phyloP scores from a whole-genome alignment of 805 yeast species.

The Martiniozyma abietophila region DNA sequence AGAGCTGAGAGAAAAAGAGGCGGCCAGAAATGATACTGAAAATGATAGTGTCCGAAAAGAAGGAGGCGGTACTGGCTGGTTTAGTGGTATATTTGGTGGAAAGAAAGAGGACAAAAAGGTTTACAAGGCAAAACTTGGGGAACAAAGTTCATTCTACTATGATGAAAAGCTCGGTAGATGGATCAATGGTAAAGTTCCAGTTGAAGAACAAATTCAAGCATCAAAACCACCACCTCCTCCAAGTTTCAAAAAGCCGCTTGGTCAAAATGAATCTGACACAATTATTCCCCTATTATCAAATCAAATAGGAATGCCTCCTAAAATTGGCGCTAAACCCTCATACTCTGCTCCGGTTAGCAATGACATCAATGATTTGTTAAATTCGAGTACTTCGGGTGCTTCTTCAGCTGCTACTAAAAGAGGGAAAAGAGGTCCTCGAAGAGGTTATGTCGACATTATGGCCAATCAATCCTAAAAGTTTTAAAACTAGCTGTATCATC shows the following conservation, averaged over 20 bases:
- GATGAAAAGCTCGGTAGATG: conserved; percentile 82
- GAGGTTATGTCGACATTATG: conserved; percentile 62
- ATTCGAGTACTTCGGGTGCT: conserved; percentile 22
- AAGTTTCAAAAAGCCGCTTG: conserved; percentile 26
- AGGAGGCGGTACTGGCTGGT: conserved; percentile 31
- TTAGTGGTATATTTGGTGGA: conserved; percentile 54
- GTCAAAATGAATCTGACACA: too few species aligned
- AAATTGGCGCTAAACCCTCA: not conserved
- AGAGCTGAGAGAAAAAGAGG: conserved; percentile 11
- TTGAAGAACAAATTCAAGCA: conserved; percentile 50
- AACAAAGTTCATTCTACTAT: conserved; percentile 60
- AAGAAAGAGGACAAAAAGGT: conserved; percentile 58
- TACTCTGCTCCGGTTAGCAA: conserved; percentile 8
- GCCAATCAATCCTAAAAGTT: conserved; percentile 17
- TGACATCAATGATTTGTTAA: conserved; percentile 23
- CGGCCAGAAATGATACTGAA: conserved; percentile 10
- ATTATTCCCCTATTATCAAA: conserved; percentile 19
- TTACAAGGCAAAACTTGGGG: conserved; percentile 74
- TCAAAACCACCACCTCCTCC: conserved; percentile 69
- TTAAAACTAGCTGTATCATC: too few species aligned
- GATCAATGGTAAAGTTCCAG: conserved; percentile 63
- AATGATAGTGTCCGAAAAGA: conserved; percentile 16
- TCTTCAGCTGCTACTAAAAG: conserved; percentile 30
- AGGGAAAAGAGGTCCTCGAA: conserved; percentile 44
- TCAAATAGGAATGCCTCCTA: not conserved